Conservation (phyloP, 805 yeast genomes). For the Starmerella sp. region DNA sequence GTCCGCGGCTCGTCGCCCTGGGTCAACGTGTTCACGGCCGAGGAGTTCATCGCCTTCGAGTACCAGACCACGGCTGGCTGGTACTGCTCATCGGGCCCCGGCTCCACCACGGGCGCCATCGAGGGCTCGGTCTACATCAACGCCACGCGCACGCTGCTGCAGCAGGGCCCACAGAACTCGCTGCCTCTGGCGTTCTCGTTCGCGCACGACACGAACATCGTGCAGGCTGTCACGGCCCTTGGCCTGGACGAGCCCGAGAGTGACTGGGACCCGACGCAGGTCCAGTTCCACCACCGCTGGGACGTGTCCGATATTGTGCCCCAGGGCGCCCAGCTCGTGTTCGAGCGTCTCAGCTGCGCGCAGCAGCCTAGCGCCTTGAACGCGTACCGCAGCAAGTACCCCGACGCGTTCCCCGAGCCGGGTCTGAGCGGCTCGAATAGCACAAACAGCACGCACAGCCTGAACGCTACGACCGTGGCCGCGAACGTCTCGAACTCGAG, state of each 20-base stretch:
- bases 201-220: slow-evolving; percentile 50
- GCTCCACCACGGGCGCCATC: slow-evolving; percentile 21
- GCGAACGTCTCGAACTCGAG: slow-evolving; percentile 2
- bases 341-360: slow-evolving; percentile 33
- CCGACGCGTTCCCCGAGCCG: slow-evolving; percentile 13
- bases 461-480: background rate
- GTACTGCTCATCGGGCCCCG: slow-evolving; percentile 27
- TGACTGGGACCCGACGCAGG: slow-evolving; percentile 30
- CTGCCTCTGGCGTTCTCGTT: slow-evolving; percentile 38
- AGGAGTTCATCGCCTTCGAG: slow-evolving; percentile 25
- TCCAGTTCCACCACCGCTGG: slow-evolving; percentile 40
- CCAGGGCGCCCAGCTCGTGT: slow-evolving; percentile 25
- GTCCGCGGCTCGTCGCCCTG: slow-evolving; percentile 37
- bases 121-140: slow-evolving; percentile 40
- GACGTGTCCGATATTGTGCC: slow-evolving; percentile 34
- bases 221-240: slow-evolving; percentile 38
- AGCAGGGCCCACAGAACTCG: slow-evolving; percentile 31
- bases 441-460: background rate
- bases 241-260: slow-evolving; percentile 37
- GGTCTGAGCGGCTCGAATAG: background rate
- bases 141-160: slow-evolving; percentile 39
- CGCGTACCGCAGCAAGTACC: slow-evolving; percentile 10
- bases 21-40: slow-evolving; percentile 26
- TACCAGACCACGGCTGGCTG: slow-evolving; percentile 19
- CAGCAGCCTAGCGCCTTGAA: slow-evolving; percentile 7